Evolutionary conservation across 495 filamentous ascomycete species (phyloP).

Genomic region (Aspergillus wentii): DNA sequence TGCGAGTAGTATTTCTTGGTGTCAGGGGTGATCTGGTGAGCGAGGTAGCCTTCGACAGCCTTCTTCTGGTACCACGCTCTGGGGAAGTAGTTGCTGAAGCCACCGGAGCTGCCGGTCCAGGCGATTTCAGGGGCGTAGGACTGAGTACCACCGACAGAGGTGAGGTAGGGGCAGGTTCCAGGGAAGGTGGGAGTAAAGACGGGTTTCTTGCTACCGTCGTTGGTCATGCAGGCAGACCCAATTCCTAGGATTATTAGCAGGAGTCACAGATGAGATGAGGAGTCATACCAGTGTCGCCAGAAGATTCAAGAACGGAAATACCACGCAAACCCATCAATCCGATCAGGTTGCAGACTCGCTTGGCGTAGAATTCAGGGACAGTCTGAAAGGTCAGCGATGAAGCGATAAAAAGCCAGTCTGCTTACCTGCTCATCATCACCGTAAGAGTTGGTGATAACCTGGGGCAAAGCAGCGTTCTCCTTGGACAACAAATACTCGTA

Average conservation of each 20-base stretch:
- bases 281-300: slow-evolving; percentile 60
- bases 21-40: slow-evolving; percentile 22
- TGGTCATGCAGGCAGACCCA: slow-evolving; percentile 54
- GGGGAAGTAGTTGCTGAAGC: slow-evolving; percentile 62
- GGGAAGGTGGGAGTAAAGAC: slow-evolving; percentile 61
- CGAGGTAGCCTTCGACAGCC: slow-evolving; percentile 50
- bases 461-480: slow-evolving; percentile 54
- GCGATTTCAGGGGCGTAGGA: slow-evolving; percentile 51
- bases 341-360: slow-evolving; percentile 61
- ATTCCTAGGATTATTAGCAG: slow-evolving; percentile 33
- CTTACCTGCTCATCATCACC: slow-evolving; percentile 58
- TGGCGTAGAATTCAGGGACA: slow-evolving; percentile 59
- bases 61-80: slow-evolving; percentile 56
- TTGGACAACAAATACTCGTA: slow-evolving; percentile 52
- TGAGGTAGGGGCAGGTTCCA: slow-evolving; percentile 61
- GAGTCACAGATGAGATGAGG: neutral
- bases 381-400: slow-evolving; percentile 35
- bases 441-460: slow-evolving; percentile 66
- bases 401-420: neutral
- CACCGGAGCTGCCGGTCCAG: slow-evolving; percentile 49
- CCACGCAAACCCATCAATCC: slow-evolving; percentile 65
- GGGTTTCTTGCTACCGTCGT: slow-evolving; percentile 54
- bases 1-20: slow-evolving; percentile 35
- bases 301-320: slow-evolving; percentile 58
- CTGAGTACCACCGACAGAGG: slow-evolving; percentile 58